These are phyloP conservation scores for Phytophthora pinifolia DNA, from an alignment of 352 stramenopile genomes.

Conservation along the genomic window DNA sequence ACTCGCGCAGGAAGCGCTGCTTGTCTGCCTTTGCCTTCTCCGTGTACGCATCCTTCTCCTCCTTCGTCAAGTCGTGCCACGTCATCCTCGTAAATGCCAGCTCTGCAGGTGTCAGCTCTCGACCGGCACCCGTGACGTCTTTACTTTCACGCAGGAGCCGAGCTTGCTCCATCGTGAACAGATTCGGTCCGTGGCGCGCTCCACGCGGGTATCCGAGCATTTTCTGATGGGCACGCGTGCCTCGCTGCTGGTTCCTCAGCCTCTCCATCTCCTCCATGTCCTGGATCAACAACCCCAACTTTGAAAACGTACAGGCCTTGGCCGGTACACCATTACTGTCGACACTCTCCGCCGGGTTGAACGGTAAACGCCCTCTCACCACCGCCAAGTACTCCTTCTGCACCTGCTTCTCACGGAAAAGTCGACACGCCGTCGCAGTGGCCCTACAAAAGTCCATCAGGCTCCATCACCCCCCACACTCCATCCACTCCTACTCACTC, in stretches of 20 bases:
- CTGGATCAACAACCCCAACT: constrained; percentile 62
- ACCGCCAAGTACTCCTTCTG: constrained; percentile 88
- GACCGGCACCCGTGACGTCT: constrained; percentile 5
- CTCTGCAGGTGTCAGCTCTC: constrained; percentile 31
- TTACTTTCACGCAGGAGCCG: constrained; percentile 32
- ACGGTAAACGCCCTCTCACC: constrained; percentile 68
- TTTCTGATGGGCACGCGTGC: constrained; percentile 49
- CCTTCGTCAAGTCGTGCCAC: constrained; percentile 50
- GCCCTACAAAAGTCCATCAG: constrained; percentile 37
- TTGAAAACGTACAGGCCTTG: constrained; percentile 63
- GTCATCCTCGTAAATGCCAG: constrained; percentile 33
- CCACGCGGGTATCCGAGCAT: constrained; percentile 54
- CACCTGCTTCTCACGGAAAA: constrained; percentile 81
- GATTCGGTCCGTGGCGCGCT: constrained; percentile 53
- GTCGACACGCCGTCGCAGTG: constrained; percentile 55
- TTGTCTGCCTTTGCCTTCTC: constrained; percentile 46
- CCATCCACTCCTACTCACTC: constrained; percentile 37
- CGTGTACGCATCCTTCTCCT: constrained; percentile 51
- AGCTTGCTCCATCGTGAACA: constrained; percentile 74
- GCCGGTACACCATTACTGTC: constrained; percentile 8
- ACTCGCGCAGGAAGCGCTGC: constrained; percentile 50
- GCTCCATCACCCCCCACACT: not conserved
- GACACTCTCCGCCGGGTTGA: constrained; percentile 42
- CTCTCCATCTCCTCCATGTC: constrained; percentile 72
- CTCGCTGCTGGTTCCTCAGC: constrained; percentile 52